These are phyloP conservation scores for Sicyos edulis DNA, from an alignment of 306 rosid species.

Conservation along the genomic window DNA sequence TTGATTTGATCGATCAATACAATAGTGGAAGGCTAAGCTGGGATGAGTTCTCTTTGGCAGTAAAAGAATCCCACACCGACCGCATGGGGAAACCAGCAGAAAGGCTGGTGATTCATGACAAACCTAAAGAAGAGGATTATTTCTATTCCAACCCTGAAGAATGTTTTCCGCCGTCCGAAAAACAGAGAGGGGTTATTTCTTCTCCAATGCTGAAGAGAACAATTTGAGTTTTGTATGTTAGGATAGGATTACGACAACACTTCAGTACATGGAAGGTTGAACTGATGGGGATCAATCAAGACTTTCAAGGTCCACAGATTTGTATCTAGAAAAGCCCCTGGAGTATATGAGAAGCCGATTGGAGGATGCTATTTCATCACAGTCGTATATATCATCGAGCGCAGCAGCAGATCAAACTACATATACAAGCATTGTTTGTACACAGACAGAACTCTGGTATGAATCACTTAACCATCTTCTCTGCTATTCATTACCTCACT, in stretches of 20 bases:
- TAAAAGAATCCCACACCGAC: slow-evolving; percentile 33
- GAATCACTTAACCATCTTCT: neutral
- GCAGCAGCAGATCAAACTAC: slow-evolving; percentile 5
- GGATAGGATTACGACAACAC: slow-evolving; percentile 3
- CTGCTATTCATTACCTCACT: slow-evolving; percentile 11
- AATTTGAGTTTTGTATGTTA: neutral
- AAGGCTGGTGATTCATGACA: slow-evolving; percentile 30
- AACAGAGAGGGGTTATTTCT: neutral
- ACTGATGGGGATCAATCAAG: slow-evolving; percentile 12
- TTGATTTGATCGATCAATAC: slow-evolving; percentile 31
- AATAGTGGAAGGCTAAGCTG: slow-evolving; percentile 32
- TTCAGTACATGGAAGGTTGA: neutral
- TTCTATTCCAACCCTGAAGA: slow-evolving; percentile 39
- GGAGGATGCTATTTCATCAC: neutral
- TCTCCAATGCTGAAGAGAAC: slow-evolving; percentile 14
- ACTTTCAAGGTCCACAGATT: neutral
- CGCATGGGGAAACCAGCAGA: slow-evolving; percentile 29
- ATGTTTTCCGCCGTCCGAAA: slow-evolving; percentile 32
- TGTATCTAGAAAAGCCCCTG: neutral
- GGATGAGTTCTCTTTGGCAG: slow-evolving; percentile 36
- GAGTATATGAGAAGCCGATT: neutral
- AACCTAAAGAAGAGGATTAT: slow-evolving; percentile 41
- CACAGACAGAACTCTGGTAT: neutral
- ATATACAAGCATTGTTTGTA: neutral
- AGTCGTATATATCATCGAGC: neutral